Evolutionary conservation across 768 basidiomycete species (phyloP), one percentile per base, ranked within the genome.

Genomic region (Polyporus arcularius): DNA sequence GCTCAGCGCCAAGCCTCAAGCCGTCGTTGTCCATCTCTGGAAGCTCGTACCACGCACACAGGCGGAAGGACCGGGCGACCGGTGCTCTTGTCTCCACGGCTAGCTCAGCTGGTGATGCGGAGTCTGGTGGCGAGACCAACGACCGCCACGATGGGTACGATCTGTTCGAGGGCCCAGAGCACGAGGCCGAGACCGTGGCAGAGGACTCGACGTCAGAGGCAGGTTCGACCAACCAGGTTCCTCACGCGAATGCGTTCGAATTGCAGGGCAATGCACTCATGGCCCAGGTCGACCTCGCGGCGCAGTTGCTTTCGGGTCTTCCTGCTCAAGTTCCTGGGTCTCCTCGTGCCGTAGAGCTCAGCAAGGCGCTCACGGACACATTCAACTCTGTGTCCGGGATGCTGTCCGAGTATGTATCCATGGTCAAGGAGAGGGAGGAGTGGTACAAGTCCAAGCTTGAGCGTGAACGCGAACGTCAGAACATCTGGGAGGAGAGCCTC

Each of bases 401-500:
- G 74, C 70, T 91, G n/a, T 75, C 74, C 53, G 87, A 90, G 58
- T 92, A 90, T 67, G 75, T 85, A 2, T 73, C 80, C 46, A 91
- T 95, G 85, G 78, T 81, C 5, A 78, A 79, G 57, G 87, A 89
- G 58, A 80, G 96, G n/a, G 96, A 97, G 64, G 81, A 83, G 51
- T 97, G 89, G 83, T 95, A 85, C 78, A 80, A 79, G 57, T 74
- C 79, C 32, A 82, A 85, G 65, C 76, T 94, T 10, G 81, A 81
- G 63, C 81, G 83, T 28, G 90, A 94, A 69, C 78, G 80, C 50
- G 78, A 81, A 65, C 78, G 86, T 28, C 85, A 87, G 68, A 76
- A 70, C 11, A 78, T 94, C 30, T 98, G 96, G 96, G 95, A 96
- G 74, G 89, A 94, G 75, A 96, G 91, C 71, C 73, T 98, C 68